Evolutionary conservation across 495 filamentous ascomycete genomes (phyloP).

Genomic region (Neurospora sp.): DNA sequence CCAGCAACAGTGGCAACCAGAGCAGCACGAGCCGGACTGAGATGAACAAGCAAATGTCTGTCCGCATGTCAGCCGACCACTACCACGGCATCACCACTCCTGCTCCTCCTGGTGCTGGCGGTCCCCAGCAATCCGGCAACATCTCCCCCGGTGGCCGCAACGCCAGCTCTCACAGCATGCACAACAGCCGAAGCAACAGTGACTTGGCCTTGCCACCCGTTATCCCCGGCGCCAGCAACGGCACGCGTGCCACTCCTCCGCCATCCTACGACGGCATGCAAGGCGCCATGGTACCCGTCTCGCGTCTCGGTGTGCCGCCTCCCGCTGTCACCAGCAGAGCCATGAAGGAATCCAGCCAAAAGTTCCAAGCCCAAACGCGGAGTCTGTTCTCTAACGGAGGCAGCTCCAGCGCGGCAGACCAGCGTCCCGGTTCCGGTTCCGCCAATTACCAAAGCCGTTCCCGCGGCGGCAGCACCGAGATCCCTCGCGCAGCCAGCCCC

Average conservation of each 20-base stretch:
- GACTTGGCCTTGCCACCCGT: slow-evolving; percentile 36
- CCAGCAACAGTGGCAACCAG: slow-evolving; percentile 1
- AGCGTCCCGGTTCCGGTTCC: slow-evolving; percentile 33
- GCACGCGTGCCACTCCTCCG: slow-evolving; percentile 61
- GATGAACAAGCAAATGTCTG: slow-evolving; percentile 51
- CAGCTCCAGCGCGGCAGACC: slow-evolving; percentile 21
- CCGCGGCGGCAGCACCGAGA: slow-evolving; percentile 32
- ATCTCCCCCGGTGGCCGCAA: slow-evolving; percentile 41
- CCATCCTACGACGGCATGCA: slow-evolving; percentile 83
- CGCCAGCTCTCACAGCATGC: slow-evolving; percentile 11
- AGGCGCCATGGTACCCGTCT: slow-evolving; percentile 55
- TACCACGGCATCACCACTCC: slow-evolving; percentile 88
- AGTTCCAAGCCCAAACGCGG: slow-evolving; percentile 73
- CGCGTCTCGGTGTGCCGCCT: slow-evolving; percentile 79
- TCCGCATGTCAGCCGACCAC: slow-evolving; percentile 82
- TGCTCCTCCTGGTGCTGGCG: slow-evolving; percentile 48
- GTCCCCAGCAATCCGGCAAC: slow-evolving; percentile 26
- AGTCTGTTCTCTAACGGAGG: slow-evolving; percentile 49
- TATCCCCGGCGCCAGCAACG: slow-evolving; percentile 36
- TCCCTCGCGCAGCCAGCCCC: slow-evolving; percentile 43
- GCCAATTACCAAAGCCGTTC: slow-evolving; percentile 11
- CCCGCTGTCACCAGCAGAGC: slow-evolving; percentile 84
- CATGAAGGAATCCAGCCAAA: slow-evolving; percentile 88
- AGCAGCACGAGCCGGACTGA: not conserved
- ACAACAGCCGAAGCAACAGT: not conserved